A percentile compares a stretch with the other conserved stretches of the same genome.
phyloP scores from a whole-genome alignment of 768 basidiomycete species.

The Phlegmacium glaucopus region DNA sequence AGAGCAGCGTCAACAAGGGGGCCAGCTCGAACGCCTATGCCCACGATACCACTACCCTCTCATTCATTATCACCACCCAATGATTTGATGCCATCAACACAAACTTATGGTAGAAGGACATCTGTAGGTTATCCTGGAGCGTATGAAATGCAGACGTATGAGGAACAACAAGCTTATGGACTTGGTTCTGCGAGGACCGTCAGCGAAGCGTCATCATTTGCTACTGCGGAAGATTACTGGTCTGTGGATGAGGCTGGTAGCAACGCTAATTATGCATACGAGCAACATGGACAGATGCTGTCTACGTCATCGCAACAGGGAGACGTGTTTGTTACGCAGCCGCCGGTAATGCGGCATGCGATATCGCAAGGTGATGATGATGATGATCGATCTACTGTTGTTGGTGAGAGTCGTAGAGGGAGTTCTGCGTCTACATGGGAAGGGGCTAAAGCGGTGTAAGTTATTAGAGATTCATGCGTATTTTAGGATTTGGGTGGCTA shows the following conservation, averaged over 20 bases:
- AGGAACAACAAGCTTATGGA: constrained; percentile 8
- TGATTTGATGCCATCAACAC: constrained; percentile 2
- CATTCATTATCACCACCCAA: constrained; percentile 17
- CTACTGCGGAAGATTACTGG: constrained; percentile 41
- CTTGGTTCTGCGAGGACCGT: constrained; percentile 27
- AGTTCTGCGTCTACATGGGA: constrained; percentile 32
- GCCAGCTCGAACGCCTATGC: constrained; percentile 21
- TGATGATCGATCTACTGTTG: constrained; percentile 28
- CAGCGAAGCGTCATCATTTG: constrained; percentile 39
- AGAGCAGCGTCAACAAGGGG: constrained; percentile 18
- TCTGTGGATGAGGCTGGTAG: constrained; percentile 24
- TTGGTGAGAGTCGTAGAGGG: constrained; percentile 19
- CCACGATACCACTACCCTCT: constrained; percentile 21
- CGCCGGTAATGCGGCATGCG: too few species aligned
- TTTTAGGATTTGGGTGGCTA: constrained; percentile 1
- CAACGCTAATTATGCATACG: constrained; percentile 5
- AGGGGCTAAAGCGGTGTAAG: constrained; percentile 39
- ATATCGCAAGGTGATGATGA: constrained; percentile 20
- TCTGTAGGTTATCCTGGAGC: constrained; percentile 15
- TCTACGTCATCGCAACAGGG: constrained; percentile 1
- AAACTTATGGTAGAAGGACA: background rate
- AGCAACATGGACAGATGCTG: constrained; percentile 6
- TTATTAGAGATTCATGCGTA: constrained; percentile 16
- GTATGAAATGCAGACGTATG: constrained; percentile 38
- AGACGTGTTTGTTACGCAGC: background rate